Percentiles rank a stretch among this genome's conserved stretches.
Conservation (phyloP, 2,329 filamentous ascomycete genomes). For the Cadophora gregata region DNA sequence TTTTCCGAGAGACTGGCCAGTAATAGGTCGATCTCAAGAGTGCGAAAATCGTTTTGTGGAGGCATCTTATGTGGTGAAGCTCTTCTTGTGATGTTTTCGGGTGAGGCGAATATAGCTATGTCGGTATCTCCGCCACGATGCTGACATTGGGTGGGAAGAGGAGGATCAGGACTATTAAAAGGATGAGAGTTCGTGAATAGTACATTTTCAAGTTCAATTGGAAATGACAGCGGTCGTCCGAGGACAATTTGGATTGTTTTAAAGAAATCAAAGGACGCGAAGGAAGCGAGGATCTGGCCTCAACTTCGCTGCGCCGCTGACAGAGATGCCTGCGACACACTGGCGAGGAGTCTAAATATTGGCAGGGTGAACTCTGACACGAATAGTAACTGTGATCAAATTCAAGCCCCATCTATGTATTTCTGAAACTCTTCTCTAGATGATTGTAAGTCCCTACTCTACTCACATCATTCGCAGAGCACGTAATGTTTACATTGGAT, state of each 20-base stretch:
- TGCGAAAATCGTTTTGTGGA: too few species aligned
- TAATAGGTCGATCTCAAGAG: too few species aligned
- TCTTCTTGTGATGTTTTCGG: neutral
- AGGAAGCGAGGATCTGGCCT: neutral
- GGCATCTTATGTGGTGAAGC: too few species aligned
- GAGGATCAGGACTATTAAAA: neutral
- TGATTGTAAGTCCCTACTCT: neutral
- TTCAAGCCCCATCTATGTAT: too few species aligned
- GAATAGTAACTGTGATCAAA: too few species aligned
- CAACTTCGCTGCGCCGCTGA: neutral
- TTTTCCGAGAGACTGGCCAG: too few species aligned
- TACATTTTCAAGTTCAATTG: neutral
- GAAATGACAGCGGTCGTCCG: neutral
- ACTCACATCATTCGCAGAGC: neutral
- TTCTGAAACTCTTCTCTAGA: too few species aligned
- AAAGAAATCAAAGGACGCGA: neutral
- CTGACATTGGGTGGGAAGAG: neutral
- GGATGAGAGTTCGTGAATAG: neutral
- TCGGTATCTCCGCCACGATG: neutral
- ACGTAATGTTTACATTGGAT: neutral
- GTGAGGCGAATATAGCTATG: too few species aligned
- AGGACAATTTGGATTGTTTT: neutral
- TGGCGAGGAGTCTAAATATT: neutral
- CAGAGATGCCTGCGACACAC: neutral
- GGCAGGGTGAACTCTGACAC: too few species aligned